Percentiles rank a stretch among this genome's conserved stretches.
phyloP scores from a whole-genome alignment of 495 filamentous ascomycete species.

The Penicillium arizonense region DNA sequence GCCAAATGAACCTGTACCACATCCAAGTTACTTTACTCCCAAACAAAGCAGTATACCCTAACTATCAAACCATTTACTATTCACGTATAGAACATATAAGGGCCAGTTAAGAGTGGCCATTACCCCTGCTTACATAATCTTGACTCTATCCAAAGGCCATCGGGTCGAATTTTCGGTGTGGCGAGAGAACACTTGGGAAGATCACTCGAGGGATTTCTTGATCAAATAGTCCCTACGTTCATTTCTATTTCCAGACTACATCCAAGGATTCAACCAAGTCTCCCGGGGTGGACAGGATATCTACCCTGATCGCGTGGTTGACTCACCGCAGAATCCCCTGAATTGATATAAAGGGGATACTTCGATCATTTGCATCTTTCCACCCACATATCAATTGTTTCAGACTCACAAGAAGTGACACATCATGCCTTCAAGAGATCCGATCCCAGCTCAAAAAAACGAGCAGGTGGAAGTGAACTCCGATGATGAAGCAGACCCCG shows the following conservation, averaged over 20 bases:
- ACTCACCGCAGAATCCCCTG: slow-evolving; percentile 1
- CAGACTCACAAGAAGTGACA: background rate
- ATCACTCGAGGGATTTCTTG: background rate
- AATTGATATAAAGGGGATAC: slow-evolving; percentile 4
- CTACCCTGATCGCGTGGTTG: background rate
- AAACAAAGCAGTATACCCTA: no score
- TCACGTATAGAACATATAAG: background rate
- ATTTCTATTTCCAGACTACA: no score
- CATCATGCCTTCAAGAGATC: slow-evolving; percentile 25
- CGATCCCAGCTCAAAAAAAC: slow-evolving; percentile 12
- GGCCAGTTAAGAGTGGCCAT: background rate
- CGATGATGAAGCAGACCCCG: slow-evolving; percentile 85
- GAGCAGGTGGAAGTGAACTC: slow-evolving; percentile 39
- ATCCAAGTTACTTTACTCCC: no score
- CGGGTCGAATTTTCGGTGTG: slow-evolving; percentile 24
- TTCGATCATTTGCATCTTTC: background rate
- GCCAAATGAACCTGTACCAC: no score
- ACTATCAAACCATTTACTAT: no score
- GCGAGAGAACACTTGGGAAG: slow-evolving; percentile 7
- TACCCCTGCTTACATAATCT: slow-evolving; percentile 24
- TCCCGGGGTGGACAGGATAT: background rate
- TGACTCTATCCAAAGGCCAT: slow-evolving; percentile 10
- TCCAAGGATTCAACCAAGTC: no score
- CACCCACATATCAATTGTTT: background rate
- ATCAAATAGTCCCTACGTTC: background rate